These are phyloP conservation scores for Vigna hirtella DNA, from an alignment of 306 rosid species.

Conservation along the genomic window DNA sequence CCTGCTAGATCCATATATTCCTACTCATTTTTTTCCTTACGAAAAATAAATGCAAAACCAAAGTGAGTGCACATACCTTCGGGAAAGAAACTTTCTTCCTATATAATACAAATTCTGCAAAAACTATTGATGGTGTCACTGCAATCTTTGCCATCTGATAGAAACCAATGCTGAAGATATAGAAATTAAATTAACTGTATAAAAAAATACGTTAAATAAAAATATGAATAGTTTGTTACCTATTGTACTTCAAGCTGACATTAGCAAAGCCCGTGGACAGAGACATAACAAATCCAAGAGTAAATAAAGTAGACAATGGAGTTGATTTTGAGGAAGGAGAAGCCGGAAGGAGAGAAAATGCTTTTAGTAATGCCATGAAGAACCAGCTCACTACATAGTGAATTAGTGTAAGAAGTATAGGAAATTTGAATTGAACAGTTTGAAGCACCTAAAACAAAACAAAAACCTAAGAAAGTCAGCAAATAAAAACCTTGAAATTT, in stretches of 20 bases:
- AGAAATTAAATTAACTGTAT: constrained; percentile 46
- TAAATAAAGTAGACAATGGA: constrained; percentile 63
- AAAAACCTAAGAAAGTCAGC: constrained; percentile 36
- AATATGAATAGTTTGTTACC: constrained; percentile 56
- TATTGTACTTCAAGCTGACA: constrained; percentile 89
- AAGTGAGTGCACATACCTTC: constrained; percentile 62
- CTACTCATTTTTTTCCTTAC: not conserved
- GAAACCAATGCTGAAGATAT: constrained; percentile 83
- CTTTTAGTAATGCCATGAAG: constrained; percentile 83
- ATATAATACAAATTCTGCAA: constrained; percentile 78
- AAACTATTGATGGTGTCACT: constrained; percentile 89
- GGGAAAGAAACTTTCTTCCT: constrained; percentile 72
- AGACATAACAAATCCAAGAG: constrained; percentile 93
- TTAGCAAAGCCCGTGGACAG: constrained; percentile 89
- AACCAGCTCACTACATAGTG: constrained; percentile 92
- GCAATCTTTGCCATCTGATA: constrained; percentile 98
- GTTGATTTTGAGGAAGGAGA: constrained; percentile 78
- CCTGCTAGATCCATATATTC: not conserved
- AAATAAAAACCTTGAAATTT: constrained; percentile 17
- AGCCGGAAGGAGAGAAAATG: constrained; percentile 73
- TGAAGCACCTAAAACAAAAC: constrained; percentile 78
- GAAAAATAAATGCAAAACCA: constrained; percentile 27
- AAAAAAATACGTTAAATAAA: constrained; percentile 25
- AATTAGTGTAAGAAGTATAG: constrained; percentile 83
- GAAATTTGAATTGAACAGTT: constrained; percentile 71